Evolutionary conservation across 192 early-diverging fungal genomes (phyloP), one percentile per base, ranked within the genome.

Genomic region (Coemansia sp.): DNA sequence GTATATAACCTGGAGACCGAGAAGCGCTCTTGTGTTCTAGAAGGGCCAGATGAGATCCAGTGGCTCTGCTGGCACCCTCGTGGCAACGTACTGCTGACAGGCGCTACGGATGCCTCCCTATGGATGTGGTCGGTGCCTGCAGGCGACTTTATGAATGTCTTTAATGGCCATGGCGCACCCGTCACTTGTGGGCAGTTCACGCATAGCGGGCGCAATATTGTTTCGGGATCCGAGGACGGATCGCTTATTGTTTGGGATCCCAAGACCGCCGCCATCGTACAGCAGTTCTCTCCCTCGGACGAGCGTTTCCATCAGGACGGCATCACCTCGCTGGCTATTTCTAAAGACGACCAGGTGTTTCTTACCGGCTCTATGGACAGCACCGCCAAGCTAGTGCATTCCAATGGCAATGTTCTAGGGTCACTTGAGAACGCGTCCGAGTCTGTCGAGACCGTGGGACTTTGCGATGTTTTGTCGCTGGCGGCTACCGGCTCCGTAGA

Each of bases 41-140:
- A 99, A 48, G 94, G 94, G 5, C 91, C 94, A 11, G 85, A 86
- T 61, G 97, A 97, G 72, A 83, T 96, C 12, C 83, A 87, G 84
- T 99, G 94, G 94, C 45, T 97, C 16, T 70, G 89, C 61, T 99
- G 97, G 97, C 97, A 99, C 71, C 93, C 93, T 6, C 83, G 90
- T 55, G 97, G 97, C 49, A 85, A 86, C 53, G 87, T 97, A 11
- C 55, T 99, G 13, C 65, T 99, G 20, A 91, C 90, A n/a, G 94
- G 94, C 16, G 82, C 87, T 30, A 78, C 80, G 41, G 97, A 98
- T 72, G 88, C 84, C 2, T 91, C 91, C 6, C 63, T 97, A 49
- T 99, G 94, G 94, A 97, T 99, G 95, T 97, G 96, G 96, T 63
- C 61, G 60, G 71, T 94, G 68, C 95, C 94, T 2, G 81, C 69